phyloP scores from a whole-genome alignment of 305 asterid species.

The Fraxinus sp. region DNA sequence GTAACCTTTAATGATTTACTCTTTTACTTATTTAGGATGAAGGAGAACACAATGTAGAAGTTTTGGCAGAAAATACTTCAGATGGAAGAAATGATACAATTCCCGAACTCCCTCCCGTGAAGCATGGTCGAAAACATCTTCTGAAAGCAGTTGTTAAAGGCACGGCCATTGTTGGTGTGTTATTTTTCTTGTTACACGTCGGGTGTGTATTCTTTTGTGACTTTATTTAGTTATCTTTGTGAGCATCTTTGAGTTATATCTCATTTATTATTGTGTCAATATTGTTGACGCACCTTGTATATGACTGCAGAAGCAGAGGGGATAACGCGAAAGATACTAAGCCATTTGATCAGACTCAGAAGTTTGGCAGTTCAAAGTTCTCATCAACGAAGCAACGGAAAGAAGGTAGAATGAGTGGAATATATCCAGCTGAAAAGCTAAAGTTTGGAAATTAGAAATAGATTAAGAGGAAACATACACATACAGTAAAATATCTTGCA shows the following conservation, averaged over 20 bases:
- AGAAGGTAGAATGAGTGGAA: slow-evolving; percentile 38
- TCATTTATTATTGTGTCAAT: neutral
- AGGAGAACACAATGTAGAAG: neutral
- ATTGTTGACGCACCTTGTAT: slow-evolving; percentile 11
- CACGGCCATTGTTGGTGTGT: slow-evolving; percentile 66
- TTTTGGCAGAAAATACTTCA: slow-evolving; percentile 19
- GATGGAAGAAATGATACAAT: slow-evolving; percentile 23
- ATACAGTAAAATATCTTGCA: neutral
- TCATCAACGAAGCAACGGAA: slow-evolving; percentile 35
- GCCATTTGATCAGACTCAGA: slow-evolving; percentile 23
- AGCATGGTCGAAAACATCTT: slow-evolving; percentile 36
- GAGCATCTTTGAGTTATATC: neutral
- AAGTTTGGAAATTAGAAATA: slow-evolving; percentile 39
- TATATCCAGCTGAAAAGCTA: slow-evolving; percentile 60
- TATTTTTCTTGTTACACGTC: slow-evolving; percentile 59
- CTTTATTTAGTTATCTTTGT: neutral
- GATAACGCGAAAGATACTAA: slow-evolving; percentile 29
- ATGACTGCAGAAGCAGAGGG: slow-evolving; percentile 39
- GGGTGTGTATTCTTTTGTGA: slow-evolving; percentile 35
- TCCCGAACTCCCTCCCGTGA: slow-evolving; percentile 21
- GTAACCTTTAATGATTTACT: neutral
- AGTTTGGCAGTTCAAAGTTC: slow-evolving; percentile 28
- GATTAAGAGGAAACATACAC: neutral
- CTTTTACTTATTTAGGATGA: slow-evolving; percentile 37
- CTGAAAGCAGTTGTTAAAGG: slow-evolving; percentile 64